Evolutionary conservation across 306 rosid species (phyloP), one percentile per base, ranked within the genome.

Genomic region (Delonix regia): DNA sequence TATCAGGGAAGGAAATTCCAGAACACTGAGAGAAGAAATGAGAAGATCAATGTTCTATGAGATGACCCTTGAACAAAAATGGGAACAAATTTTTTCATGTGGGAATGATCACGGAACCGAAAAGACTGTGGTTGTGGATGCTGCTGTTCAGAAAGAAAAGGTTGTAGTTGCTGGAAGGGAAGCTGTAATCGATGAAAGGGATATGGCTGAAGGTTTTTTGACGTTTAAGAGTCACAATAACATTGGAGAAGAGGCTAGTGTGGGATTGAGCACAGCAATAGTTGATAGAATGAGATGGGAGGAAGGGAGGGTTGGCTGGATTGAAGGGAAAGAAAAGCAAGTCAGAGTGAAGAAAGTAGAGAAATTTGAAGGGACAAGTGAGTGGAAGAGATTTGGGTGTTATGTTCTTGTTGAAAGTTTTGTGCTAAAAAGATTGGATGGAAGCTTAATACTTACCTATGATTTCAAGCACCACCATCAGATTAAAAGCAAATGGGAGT

Each of bases 211-310:
- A 19, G 92, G 84, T 64, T 4, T 90, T 51, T 0, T 84, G 75
- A 87, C 87, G 89, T 94, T 91, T 30, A 74, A 48, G 82, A 82
- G 90, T 61, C 22, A 28, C 13, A 80, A 45, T 52, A 79, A 87
- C 42, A 57, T 48, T 67, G 93, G 86, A 45, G 82, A 61, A 65
- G 84, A 82, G 79, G 75, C 34, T 1, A 74, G 80, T 19, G 86
- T 87, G 7, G 94, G 92, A 56, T 28, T 94, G 88, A 87, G 87
- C 71, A 53, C 38, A n/a, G 79, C 75, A 21, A 78, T 90, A 28
- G 66, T 87, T 55, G 94, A 90, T 34, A 94, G 92, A 64, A 80
- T 90, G 92, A 90, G 76, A 87, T 70, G 82, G 83, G 91, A 85
- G 78, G 66, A 83, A 6, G 77, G 71, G 57, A 81, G 87, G 21